Base-by-base conservation (phyloP, 2,329 filamentous ascomycete species). In the Fusarium guadeloupense region DNA sequence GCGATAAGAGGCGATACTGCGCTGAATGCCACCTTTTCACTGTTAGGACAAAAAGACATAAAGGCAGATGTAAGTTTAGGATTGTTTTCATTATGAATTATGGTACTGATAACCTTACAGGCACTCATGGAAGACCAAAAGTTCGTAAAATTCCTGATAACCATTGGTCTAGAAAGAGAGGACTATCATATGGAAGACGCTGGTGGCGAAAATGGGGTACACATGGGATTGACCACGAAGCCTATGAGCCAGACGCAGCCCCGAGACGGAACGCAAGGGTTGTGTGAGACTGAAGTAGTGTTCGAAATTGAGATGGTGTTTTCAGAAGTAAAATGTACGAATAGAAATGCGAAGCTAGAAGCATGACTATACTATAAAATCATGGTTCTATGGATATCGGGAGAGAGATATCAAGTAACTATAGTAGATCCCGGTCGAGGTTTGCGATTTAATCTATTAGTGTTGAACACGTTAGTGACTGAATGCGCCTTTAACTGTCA, bases 141-240 rank as follows among this genome's bases (percentile, higher is more conserved):
- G 40, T 40, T 2, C 13, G 54, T 3, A 53, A 38, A 6, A 4
- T 28, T 8, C 54, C 55, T 5, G 42, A 59, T 0, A 59, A 59
- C 13, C 46, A 59, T 2, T 59, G 55, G 55, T 19, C 38, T 3
- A 3, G 10, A 4, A 33, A 3, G 3, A 46, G 40, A 3, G 54
- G 55, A 2, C 0, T n/a, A 2, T 59, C 54, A 1, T 59, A 59
- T 2, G 55, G 55, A 9, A 13, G 23, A 7, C 46, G 55, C 0
- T 59, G 55, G 55, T 59, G 55, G 55, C 13, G 20, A 4, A 59
- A 30, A 59, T 59, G 55, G 55, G 55, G 55, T 2, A 59, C 55
- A 0, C 17, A 34, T 2, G 33, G 19, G 1, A 13, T 59, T 6
- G 35, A 54, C 7, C 17, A 23, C 3, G 40, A 58, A 12, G 54